A percentile compares a stretch with the other conserved stretches of the same genome.
Evolutionary conservation across 768 basidiomycete species (phyloP).

Genomic region (Gymnopilus dilepis): DNA sequence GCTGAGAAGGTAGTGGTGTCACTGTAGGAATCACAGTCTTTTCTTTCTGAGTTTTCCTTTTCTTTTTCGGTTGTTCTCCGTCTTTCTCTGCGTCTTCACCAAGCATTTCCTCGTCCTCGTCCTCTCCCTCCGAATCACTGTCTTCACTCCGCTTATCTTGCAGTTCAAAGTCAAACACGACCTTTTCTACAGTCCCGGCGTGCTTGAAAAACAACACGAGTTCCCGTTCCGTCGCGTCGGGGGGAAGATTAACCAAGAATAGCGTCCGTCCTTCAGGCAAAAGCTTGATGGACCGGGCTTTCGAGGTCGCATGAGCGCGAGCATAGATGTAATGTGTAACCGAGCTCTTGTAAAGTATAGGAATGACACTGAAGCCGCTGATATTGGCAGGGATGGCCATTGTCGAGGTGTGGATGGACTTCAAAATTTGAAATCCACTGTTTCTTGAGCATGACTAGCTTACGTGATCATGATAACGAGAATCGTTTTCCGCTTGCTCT

Average conservation of each 20-base stretch:
- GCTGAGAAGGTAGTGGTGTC: slow-evolving; percentile 58
- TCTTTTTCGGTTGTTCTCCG: slow-evolving; percentile 42
- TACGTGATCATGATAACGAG: neutral
- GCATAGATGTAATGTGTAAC: slow-evolving; percentile 79
- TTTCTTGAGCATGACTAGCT: neutral
- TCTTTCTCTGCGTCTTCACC: slow-evolving; percentile 35
- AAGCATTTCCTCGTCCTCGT: slow-evolving; percentile 41
- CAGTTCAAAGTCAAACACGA: slow-evolving; percentile 63
- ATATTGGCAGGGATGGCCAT: slow-evolving; percentile 37
- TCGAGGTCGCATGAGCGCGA: slow-evolving; percentile 64
- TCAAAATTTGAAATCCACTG: neutral
- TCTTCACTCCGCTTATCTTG: slow-evolving; percentile 47
- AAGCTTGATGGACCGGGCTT: slow-evolving; percentile 4
- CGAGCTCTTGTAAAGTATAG: slow-evolving; percentile 46
- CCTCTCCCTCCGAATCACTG: slow-evolving; percentile 48
- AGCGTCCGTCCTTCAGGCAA: slow-evolving; percentile 37
- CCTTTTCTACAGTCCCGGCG: slow-evolving; percentile 78
- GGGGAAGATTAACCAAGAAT: slow-evolving; percentile 89
- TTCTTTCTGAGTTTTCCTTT: slow-evolving; percentile 44
- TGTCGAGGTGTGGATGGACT: neutral
- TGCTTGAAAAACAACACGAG: slow-evolving; percentile 76
- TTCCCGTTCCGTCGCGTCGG: slow-evolving; percentile 86
- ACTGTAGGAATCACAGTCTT: slow-evolving; percentile 54
- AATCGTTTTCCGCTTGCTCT: no score
- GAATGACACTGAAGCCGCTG: slow-evolving; percentile 56